Evolutionary conservation across 208 protist species (phyloP).

Genomic region (Porcisia deanei): DNA sequence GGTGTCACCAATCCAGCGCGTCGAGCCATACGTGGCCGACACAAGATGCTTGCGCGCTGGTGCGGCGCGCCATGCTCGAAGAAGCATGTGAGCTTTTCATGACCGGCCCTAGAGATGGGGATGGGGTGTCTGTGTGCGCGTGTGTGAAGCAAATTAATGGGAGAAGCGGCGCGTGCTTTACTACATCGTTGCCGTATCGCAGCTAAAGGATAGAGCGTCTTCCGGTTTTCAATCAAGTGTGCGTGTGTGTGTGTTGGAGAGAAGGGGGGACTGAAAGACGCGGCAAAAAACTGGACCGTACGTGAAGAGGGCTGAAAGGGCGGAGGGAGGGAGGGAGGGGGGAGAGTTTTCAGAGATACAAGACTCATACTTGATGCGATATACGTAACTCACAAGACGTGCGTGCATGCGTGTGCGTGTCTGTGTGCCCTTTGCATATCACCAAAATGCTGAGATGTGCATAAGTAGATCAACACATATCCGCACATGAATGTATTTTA

Average conservation of each 20-base stretch:
- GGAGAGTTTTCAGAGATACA: neutral
- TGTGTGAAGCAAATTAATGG: neutral
- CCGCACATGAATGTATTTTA: neutral
- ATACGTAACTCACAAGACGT: neutral
- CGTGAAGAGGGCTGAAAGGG: neutral
- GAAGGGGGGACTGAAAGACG: too few relatives aligned
- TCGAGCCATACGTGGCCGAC: neutral
- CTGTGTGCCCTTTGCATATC: neutral
- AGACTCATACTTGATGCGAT: neutral
- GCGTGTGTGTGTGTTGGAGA: neutral
- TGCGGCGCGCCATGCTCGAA: conserved; percentile 4
- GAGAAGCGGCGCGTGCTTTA: neutral
- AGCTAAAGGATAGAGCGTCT: too few relatives aligned
- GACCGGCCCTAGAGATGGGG: neutral
- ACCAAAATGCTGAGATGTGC: neutral
- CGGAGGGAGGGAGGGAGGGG: neutral
- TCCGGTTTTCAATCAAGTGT: too few relatives aligned
- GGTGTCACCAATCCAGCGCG: neutral
- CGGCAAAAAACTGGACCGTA: too few relatives aligned
- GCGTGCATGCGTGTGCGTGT: too few relatives aligned
- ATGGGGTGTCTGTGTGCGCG: neutral
- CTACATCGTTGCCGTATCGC: neutral
- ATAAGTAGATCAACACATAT: neutral
- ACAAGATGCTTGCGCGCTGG: neutral
- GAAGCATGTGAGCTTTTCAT: conserved; percentile 10